A percentile compares a stretch with the other conserved stretches of the same genome.
phyloP scores from a whole-genome alignment of 169 alveolate genomes.

The Eimeria praecox region DNA sequence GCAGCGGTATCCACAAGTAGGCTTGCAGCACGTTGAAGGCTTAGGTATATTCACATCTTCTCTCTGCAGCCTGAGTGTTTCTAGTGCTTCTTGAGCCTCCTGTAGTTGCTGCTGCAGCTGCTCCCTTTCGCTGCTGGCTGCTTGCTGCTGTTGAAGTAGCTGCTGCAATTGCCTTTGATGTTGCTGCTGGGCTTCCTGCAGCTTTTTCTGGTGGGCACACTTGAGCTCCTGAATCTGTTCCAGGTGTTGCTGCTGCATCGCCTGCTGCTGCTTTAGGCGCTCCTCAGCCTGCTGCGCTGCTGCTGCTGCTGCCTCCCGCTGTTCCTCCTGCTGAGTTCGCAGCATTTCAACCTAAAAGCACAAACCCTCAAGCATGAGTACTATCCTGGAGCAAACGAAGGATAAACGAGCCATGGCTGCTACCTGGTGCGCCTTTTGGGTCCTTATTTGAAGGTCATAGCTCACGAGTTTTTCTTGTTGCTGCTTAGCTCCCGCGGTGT shows the following conservation, averaged over 20 bases:
- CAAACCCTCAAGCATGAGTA: background rate
- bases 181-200: conserved; percentile 28
- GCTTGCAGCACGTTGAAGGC: background rate
- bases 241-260: conserved; percentile 8
- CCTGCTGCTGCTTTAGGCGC: conserved; percentile 50
- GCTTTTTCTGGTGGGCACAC: background rate
- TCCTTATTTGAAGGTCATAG: background rate
- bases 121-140: background rate
- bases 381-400: background rate
- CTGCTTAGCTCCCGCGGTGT: conserved; percentile 26
- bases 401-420: background rate
- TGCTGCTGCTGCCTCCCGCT: conserved; percentile 43
- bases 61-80: conserved; percentile 33
- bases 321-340: conserved; percentile 8
- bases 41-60: background rate
- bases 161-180: conserved; percentile 37
- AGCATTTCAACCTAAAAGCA: conserved; percentile 14
- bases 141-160: conserved; percentile 37
- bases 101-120: conserved; percentile 30
- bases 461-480: conserved; percentile 27
- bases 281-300: conserved; percentile 18
- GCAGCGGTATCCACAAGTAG: background rate
- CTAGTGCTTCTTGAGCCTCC: conserved; percentile 45
- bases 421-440: background rate
- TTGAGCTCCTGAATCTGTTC: conserved; percentile 36